Base-by-base conservation (phyloP, 129 eudicot genomes). In the Dittrichia graveolens region DNA sequence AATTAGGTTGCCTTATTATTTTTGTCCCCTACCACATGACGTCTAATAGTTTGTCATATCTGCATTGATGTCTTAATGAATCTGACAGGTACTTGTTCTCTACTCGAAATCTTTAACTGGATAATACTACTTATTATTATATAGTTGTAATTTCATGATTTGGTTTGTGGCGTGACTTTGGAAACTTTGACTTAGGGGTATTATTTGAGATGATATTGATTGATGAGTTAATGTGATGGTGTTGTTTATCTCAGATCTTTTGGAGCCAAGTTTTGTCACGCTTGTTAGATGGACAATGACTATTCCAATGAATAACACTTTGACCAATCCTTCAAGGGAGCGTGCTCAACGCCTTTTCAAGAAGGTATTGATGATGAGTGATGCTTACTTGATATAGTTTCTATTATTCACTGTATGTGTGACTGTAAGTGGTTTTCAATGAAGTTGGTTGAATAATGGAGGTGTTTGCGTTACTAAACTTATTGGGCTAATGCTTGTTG, bases 291-390 rank as follows among this genome's bases (percentile, higher is more conserved):
- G 90, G 87, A 85, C 57, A 65, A 92, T 92, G 98, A 81, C 91
- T 69, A 77, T 89, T 82, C 95, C 84, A 75, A 89, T 89, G 98
- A 92, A 85, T 78, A 87, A 81, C 65, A 80, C 75, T 69, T 74
- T 72, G 45, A 87, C 76, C 49, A 74, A 73, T 79, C 73, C 80
- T 8, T 77, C 92, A 9, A 78, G 85, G 64, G 90, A 81, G 45
- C 92, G 82, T 62, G 91, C 83, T 40, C 96, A 89, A 67, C 88
- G 61, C 40, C 98, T 81, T 62, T 85, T 75, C 84, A 85, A 78
- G 71, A 87, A 87, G 96, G 98, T 87, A 82, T 65, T 63, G 34
- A 35, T 40, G 13, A 37, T 69, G 52, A 49, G 15, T 35, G 43
- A 61, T 40, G 55, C 18, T 42, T 60, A 24, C 59, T 31, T 11